phyloP scores from a whole-genome alignment of 2,329 filamentous ascomycete genomes.

The Triangularia verruculosa region DNA sequence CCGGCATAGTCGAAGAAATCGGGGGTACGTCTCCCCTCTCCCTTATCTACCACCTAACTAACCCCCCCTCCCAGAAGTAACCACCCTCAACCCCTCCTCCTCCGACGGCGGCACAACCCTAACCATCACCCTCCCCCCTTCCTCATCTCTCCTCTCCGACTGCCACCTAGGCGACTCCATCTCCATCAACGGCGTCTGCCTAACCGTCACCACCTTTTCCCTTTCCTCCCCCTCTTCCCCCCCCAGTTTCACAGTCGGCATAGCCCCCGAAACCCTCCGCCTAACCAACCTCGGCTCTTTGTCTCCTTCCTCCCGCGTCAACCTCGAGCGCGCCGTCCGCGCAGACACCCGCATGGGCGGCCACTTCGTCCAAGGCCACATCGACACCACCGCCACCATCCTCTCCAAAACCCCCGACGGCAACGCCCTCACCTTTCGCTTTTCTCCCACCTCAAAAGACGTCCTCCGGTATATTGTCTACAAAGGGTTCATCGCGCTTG shows the following conservation, averaged over 20 bases:
- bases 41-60: conserved; percentile 13
- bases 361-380: conserved; percentile 96
- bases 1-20: conserved; percentile 87
- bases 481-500: conserved; percentile 93
- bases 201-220: conserved; percentile 71
- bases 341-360: conserved; percentile 94
- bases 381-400: conserved; percentile 83
- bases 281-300: conserved; percentile 89
- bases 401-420: conserved; percentile 73
- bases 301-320: conserved; percentile 65
- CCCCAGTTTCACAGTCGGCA: conserved; percentile 83
- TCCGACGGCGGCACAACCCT: conserved; percentile 84
- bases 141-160: conserved; percentile 74
- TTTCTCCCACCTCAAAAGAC: conserved; percentile 65
- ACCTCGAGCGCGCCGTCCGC: conserved; percentile 90
- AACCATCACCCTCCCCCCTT: conserved; percentile 69
- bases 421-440: conserved; percentile 83
- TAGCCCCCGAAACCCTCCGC: conserved; percentile 92
- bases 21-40: conserved; percentile 63
- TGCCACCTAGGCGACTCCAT: conserved; percentile 90
- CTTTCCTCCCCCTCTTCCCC: conserved; percentile 27
- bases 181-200: conserved; percentile 89
- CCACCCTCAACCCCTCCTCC: conserved; percentile 76
- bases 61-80: conserved; percentile 63
- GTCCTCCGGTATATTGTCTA: conserved; percentile 87